Evolutionary conservation across 768 basidiomycete species (phyloP).

Genomic region (Harrya chromipes): DNA sequence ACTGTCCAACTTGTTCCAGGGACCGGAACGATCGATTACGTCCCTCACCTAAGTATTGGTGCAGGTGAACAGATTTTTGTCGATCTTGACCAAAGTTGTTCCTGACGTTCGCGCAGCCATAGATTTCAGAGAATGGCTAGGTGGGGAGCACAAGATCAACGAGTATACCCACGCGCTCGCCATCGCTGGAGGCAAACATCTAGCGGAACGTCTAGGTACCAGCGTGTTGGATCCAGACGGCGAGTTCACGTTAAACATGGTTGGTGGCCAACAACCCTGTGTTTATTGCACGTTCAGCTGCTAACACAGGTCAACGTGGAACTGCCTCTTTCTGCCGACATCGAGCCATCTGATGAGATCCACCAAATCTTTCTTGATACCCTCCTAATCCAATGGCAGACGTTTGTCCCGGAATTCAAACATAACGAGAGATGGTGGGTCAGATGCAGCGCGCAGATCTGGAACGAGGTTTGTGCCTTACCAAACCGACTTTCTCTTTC

Average conservation of each 20-base stretch:
- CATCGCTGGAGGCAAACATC: constrained; percentile 54
- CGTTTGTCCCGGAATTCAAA: constrained; percentile 10
- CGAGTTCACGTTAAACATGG: constrained; percentile 71
- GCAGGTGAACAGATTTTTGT: constrained; percentile 40
- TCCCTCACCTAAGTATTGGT: constrained; percentile 50
- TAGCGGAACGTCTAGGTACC: constrained; percentile 63
- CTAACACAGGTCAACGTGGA: constrained; percentile 38
- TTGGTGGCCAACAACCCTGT: constrained; percentile 21
- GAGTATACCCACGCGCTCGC: constrained; percentile 70
- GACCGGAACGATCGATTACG: constrained; percentile 61
- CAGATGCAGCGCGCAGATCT: constrained; percentile 30
- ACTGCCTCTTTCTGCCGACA: constrained; percentile 33
- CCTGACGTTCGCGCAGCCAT: constrained; percentile 45
- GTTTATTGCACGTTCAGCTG: neutral
- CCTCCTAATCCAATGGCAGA: constrained; percentile 22
- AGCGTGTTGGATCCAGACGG: constrained; percentile 55
- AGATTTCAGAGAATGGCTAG: constrained; percentile 68
- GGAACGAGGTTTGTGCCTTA: constrained; percentile 28
- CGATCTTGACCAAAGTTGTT: neutral
- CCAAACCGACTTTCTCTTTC: neutral
- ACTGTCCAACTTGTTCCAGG: constrained; percentile 36
- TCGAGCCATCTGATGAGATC: constrained; percentile 21
- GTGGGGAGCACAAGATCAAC: constrained; percentile 72
- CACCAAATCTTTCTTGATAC: constrained; percentile 13
- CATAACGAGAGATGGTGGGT: constrained; percentile 34